Evolutionary conservation across 202 grass and related monocot species (phyloP).

Genomic region (Carex sylvatica): DNA sequence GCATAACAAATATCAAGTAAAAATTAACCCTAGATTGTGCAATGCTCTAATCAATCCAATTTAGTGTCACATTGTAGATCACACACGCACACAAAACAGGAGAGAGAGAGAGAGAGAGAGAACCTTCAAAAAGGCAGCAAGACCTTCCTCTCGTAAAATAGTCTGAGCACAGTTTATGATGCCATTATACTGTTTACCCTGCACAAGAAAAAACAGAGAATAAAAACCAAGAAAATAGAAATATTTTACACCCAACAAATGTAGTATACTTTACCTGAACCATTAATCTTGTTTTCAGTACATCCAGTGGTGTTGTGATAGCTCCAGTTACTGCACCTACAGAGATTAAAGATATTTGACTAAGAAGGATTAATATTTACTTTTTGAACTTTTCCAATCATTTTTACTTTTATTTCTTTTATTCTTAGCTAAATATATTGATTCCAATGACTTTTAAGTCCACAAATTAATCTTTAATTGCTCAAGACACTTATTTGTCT

Average conservation of each 20-base stretch:
- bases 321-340: slow-evolving; percentile 90
- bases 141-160: slow-evolving; percentile 74
- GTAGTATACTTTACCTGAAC: slow-evolving; percentile 58
- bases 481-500: neutral
- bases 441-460: neutral
- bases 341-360: neutral
- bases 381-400: neutral
- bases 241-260: neutral
- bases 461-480: neutral
- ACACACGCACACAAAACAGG: too few relatives aligned
- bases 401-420: neutral
- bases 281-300: slow-evolving; percentile 95
- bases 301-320: slow-evolving; percentile 88
- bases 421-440: neutral
- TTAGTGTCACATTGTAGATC: neutral
- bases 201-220: slow-evolving; percentile 20
- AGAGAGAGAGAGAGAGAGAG: neutral
- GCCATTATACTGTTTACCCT: slow-evolving; percentile 82
- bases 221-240: neutral
- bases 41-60: neutral
- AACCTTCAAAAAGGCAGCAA: slow-evolving; percentile 77
- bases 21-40: neutral
- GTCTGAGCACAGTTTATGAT: slow-evolving; percentile 76
- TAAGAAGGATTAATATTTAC: neutral
- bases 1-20: neutral